Evolutionary conservation across 2,329 filamentous ascomycete genomes (phyloP).

Genomic region (Septoria linicola): DNA sequence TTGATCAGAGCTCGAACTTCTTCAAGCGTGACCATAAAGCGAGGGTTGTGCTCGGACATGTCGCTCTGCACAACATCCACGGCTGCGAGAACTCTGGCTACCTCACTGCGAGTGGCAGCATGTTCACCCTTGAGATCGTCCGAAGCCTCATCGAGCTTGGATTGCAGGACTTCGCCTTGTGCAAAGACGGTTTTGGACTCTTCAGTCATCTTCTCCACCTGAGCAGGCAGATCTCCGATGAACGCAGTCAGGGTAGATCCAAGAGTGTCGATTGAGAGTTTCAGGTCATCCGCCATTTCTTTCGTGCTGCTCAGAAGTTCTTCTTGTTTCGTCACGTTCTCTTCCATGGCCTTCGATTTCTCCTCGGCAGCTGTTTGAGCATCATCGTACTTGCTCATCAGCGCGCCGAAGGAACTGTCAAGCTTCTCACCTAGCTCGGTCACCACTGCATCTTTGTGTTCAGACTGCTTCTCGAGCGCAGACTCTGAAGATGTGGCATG

Average conservation of each 20-base stretch:
- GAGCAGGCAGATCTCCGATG: constrained; percentile 52
- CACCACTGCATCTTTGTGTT: constrained; percentile 56
- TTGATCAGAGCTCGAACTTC: constrained; percentile 80
- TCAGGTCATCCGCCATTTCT: constrained; percentile 80
- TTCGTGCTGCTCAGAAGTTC: constrained; percentile 74
- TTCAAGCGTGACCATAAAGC: constrained; percentile 81
- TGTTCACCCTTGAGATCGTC: constrained; percentile 75
- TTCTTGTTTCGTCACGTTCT: constrained; percentile 69
- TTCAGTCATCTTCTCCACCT: constrained; percentile 80
- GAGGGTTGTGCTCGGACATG: constrained; percentile 79
- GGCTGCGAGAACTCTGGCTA: constrained; percentile 69
- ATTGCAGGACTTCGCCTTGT: constrained; percentile 75
- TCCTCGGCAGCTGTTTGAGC: constrained; percentile 73
- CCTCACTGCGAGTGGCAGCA: constrained; percentile 75
- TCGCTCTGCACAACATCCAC: constrained; percentile 77
- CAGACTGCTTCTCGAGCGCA: constrained; percentile 59
- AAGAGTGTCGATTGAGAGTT: constrained; percentile 79
- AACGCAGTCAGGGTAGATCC: constrained; percentile 58
- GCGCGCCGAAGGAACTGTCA: constrained; percentile 75
- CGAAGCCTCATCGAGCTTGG: constrained; percentile 73
- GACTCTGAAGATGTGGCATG: constrained; percentile 61
- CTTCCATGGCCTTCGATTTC: constrained; percentile 69
- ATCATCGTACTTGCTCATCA: constrained; percentile 86
- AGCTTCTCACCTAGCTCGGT: constrained; percentile 57
- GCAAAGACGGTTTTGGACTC: constrained; percentile 84